phyloP scores from a whole-genome alignment of 495 filamentous ascomycete species.

The Talaromyces liani region DNA sequence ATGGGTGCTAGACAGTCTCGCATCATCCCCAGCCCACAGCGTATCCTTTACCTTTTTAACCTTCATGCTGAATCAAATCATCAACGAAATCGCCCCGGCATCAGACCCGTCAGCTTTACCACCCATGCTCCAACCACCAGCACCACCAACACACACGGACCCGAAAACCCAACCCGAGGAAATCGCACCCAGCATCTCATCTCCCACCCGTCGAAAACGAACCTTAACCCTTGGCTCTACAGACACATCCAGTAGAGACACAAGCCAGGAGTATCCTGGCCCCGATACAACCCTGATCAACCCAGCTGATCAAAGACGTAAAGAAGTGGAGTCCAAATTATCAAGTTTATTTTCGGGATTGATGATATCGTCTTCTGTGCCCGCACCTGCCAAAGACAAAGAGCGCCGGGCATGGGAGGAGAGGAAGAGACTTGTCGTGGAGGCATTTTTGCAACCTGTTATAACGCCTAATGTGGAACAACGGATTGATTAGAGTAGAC shows the following conservation, averaged over 20 bases:
- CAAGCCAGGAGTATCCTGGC: constrained; percentile 2
- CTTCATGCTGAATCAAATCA: constrained; percentile 57
- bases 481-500: background rate
- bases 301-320: constrained; percentile 18
- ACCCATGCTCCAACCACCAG: constrained; percentile 4
- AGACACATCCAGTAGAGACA: constrained; percentile 2
- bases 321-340: constrained; percentile 28
- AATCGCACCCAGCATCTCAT: background rate
- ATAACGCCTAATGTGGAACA: background rate
- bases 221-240: background rate
- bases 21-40: constrained; percentile 64
- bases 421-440: constrained; percentile 31
- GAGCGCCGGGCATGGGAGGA: constrained; percentile 34
- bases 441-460: constrained; percentile 33
- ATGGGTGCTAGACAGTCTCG: constrained; percentile 65
- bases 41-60: constrained; percentile 82
- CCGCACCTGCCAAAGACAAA: constrained; percentile 31
- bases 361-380: constrained; percentile 26
- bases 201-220: constrained; percentile 8
- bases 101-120: constrained; percentile 13
- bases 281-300: constrained; percentile 6
- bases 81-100: constrained; percentile 37
- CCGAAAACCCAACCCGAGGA: background rate
- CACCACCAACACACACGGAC: constrained; percentile 3
- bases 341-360: constrained; percentile 26